phyloP scores from a whole-genome alignment of 371 early-diverging fungal species.

The Lichtheimia corymbifera region DNA sequence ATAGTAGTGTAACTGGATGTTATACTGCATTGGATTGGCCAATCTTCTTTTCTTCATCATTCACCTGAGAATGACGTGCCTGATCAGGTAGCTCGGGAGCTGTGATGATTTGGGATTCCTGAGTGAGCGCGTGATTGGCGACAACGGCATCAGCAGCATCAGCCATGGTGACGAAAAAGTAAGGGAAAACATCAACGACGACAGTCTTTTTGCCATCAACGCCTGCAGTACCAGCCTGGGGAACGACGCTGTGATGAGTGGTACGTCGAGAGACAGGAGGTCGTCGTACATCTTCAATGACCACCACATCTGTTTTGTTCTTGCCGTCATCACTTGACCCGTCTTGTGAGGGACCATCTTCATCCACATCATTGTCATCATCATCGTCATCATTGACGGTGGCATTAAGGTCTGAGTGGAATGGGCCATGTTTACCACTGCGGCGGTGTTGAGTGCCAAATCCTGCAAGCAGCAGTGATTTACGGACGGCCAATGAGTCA shows the following conservation, averaged over 20 bases:
- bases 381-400: slow-evolving; percentile 21
- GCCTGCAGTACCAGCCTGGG: slow-evolving; percentile 11
- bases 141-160: slow-evolving; percentile 31
- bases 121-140: not conserved
- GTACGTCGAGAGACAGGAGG: slow-evolving; percentile 9
- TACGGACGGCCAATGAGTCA: slow-evolving; percentile 22
- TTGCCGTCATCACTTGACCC: slow-evolving; percentile 15
- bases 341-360: slow-evolving; percentile 11
- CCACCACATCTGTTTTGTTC: not conserved
- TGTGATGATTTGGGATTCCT: no score
- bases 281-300: slow-evolving; percentile 6
- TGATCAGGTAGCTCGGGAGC: no score
- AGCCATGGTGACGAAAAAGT: slow-evolving; percentile 29
- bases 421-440: slow-evolving; percentile 11
- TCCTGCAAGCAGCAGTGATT: slow-evolving; percentile 35
- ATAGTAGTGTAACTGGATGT: no score
- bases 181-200: slow-evolving; percentile 31
- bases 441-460: slow-evolving; percentile 30
- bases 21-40: no score
- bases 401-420: slow-evolving; percentile 25
- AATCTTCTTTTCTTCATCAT: no score
- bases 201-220: not conserved
- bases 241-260: slow-evolving; percentile 6
- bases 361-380: slow-evolving; percentile 24
- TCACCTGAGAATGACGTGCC: no score